Evolutionary conservation across 202 grass and related monocot species (phyloP).

Genomic region (Bolboschoenoplectus hybrid): DNA sequence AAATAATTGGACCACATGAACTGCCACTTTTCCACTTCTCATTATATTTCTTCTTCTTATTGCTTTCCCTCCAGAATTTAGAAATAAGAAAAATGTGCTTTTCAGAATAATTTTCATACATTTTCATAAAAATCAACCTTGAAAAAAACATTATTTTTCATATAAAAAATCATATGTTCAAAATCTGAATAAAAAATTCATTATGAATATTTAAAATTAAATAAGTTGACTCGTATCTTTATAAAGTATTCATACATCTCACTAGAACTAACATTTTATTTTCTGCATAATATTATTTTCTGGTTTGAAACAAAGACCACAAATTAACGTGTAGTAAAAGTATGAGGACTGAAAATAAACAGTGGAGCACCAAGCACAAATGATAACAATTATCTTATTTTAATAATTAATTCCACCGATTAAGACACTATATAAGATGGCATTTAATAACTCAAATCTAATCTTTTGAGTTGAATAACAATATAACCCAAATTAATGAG

Average conservation of each 20-base stretch:
- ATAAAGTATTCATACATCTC: too few relatives aligned
- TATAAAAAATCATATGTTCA: too few relatives aligned
- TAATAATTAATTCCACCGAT: conserved; percentile 16
- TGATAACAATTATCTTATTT: background rate
- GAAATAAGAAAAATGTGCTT: too few relatives aligned
- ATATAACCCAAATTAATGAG: conserved; percentile 17
- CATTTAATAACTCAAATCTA: background rate
- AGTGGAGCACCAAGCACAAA: background rate
- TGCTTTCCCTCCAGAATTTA: too few relatives aligned
- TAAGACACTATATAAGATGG: background rate
- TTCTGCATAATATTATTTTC: background rate
- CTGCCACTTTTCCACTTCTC: background rate
- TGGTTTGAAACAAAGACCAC: background rate
- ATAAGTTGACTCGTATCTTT: too few relatives aligned
- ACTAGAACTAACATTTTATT: background rate
- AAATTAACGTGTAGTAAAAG: background rate
- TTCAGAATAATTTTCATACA: too few relatives aligned
- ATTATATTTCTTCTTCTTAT: background rate
- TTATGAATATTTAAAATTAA: too few relatives aligned
- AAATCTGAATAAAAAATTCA: too few relatives aligned
- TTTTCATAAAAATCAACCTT: too few relatives aligned
- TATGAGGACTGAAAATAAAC: background rate
- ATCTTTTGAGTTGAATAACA: background rate
- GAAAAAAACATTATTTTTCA: too few relatives aligned
- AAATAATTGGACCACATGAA: background rate